Evolutionary conservation across 2,329 filamentous ascomycete genomes (phyloP).

Genomic region (Cucurbitaria berberidis): DNA sequence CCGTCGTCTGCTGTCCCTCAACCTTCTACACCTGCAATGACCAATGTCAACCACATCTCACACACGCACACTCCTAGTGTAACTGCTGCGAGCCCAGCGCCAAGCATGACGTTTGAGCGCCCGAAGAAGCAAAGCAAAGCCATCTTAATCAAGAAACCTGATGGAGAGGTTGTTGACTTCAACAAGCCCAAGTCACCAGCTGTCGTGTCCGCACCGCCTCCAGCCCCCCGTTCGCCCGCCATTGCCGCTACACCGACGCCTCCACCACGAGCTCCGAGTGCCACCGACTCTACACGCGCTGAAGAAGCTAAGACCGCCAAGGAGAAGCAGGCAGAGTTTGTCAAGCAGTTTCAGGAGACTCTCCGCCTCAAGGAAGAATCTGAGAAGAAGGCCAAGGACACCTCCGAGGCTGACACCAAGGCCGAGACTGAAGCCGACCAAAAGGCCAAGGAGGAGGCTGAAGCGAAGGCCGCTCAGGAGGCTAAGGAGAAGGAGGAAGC

Average conservation of each 20-base stretch:
- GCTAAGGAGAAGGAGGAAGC: conserved; percentile 40
- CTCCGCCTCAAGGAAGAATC: conserved; percentile 61
- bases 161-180: conserved; percentile 77
- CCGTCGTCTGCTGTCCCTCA: conserved; percentile 67
- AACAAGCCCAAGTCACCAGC: conserved; percentile 49
- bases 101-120: conserved; percentile 68
- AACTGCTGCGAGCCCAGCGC: conserved; percentile 63
- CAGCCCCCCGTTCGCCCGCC: conserved; percentile 64
- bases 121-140: conserved; percentile 72
- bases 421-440: conserved; percentile 49
- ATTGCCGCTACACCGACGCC: conserved; percentile 71
- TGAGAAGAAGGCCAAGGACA: conserved; percentile 59
- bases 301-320: conserved; percentile 77
- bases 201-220: conserved; percentile 52
- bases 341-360: conserved; percentile 71
- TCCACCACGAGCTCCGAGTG: conserved; percentile 75
- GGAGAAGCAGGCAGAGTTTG: conserved; percentile 69
- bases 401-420: conserved; percentile 49
- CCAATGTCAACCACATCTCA: conserved; percentile 50
- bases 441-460: conserved; percentile 51
- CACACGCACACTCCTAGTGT: conserved; percentile 63
- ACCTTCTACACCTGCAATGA: conserved; percentile 60
- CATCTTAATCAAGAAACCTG: conserved; percentile 82
- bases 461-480: conserved; percentile 35
- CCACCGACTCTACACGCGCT: conserved; percentile 66